These are phyloP conservation scores for Russula sp. DNA, from an alignment of 768 basidiomycete species.

Conservation along the genomic window DNA sequence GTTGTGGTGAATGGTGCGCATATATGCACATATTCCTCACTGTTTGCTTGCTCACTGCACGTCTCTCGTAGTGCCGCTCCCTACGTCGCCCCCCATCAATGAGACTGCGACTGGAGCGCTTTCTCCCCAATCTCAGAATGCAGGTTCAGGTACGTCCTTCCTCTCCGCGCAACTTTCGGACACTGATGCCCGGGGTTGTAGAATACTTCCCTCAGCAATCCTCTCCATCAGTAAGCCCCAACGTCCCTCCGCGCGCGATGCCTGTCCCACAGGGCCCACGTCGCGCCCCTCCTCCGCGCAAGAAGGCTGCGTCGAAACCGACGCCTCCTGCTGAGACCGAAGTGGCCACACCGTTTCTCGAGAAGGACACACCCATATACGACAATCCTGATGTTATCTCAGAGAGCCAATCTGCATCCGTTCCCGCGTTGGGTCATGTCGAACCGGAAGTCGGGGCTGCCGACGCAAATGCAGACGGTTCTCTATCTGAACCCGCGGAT, in stretches of 20 bases:
- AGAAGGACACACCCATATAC: neutral
- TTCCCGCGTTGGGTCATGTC: neutral
- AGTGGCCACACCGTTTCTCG: neutral
- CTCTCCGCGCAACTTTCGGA: neutral
- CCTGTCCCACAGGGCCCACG: conserved; percentile 35
- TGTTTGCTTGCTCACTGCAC: neutral
- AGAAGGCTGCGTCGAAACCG: conserved; percentile 19
- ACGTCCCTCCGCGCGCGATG: conserved; percentile 25
- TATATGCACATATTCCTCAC: neutral
- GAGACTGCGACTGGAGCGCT: neutral
- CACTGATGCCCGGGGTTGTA: neutral
- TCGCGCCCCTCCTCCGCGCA: conserved; percentile 34
- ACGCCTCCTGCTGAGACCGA: conserved; percentile 1
- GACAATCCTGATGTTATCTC: neutral
- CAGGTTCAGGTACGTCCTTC: conserved; percentile 4
- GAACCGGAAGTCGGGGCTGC: conserved; percentile 1
- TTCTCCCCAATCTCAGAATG: neutral
- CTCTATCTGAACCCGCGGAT: neutral
- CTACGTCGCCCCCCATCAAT: conserved; percentile 7
- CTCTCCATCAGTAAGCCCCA: conserved; percentile 7
- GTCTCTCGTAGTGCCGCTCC: neutral
- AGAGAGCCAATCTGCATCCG: neutral
- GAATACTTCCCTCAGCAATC: conserved; percentile 13
- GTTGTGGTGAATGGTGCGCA: conserved; percentile 10
- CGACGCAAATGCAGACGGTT: neutral